Evolutionary conservation across 805 yeast genomes (phyloP).

Genomic region (Kazachstania africana): DNA sequence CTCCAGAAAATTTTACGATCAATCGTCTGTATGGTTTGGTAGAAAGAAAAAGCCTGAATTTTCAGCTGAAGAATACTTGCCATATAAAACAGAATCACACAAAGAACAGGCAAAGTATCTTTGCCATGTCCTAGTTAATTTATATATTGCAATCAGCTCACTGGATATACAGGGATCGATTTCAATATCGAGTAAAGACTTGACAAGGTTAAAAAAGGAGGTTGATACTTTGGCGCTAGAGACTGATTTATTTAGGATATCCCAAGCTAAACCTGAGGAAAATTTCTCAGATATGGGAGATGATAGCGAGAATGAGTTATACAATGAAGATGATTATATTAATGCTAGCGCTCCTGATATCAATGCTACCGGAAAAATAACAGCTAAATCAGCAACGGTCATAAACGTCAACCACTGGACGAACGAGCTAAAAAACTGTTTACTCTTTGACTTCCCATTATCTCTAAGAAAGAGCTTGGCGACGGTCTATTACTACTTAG

Average conservation of each 20-base stretch:
- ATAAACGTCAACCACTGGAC: slow-evolving; percentile 78
- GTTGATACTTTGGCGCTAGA: slow-evolving; percentile 39
- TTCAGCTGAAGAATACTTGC: slow-evolving; percentile 36
- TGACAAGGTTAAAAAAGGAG: slow-evolving; percentile 34
- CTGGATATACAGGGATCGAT: slow-evolving; percentile 64
- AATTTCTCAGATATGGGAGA: slow-evolving; percentile 29
- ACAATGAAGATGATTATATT: slow-evolving; percentile 25
- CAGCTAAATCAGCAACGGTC: slow-evolving; percentile 60
- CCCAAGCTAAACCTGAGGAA: slow-evolving; percentile 24
- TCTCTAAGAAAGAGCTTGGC: slow-evolving; percentile 48
- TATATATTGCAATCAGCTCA: slow-evolving; percentile 67
- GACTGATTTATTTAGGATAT: slow-evolving; percentile 34
- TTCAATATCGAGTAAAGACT: slow-evolving; percentile 54
- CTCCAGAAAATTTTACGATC: slow-evolving; percentile 14
- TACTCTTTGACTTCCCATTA: slow-evolving; percentile 67
- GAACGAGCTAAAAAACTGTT: slow-evolving; percentile 66
- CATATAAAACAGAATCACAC: slow-evolving; percentile 62
- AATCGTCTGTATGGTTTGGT: slow-evolving; percentile 30
- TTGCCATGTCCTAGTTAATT: slow-evolving; percentile 66
- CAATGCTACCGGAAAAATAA: slow-evolving; percentile 42
- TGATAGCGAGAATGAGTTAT: slow-evolving; percentile 23
- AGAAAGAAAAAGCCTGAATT: slow-evolving; percentile 26
- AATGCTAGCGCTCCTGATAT: slow-evolving; percentile 20
- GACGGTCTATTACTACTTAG: slow-evolving; percentile 56
- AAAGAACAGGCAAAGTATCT: slow-evolving; percentile 62